phyloP scores from a whole-genome alignment of 2,329 filamentous ascomycete species.

The Allantophomopsis cytisporea region DNA sequence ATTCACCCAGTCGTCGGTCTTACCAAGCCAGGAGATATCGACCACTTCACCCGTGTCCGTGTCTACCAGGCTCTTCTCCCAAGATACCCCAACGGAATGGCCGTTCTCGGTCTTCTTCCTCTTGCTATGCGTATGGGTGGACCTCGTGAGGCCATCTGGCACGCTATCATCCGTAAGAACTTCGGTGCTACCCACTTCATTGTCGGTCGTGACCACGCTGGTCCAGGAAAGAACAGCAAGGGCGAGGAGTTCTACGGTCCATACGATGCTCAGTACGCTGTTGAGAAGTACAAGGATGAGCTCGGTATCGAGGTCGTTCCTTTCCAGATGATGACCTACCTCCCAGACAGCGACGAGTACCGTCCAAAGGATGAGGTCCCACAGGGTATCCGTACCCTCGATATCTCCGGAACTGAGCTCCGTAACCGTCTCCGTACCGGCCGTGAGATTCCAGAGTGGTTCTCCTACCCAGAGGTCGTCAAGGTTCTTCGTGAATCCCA shows the following conservation, averaged over 20 bases:
- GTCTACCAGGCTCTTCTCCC: constrained; percentile 96
- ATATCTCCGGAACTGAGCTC: constrained; percentile 83
- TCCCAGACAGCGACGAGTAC: constrained; percentile 96
- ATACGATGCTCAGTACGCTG: constrained; percentile 91
- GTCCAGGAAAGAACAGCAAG: constrained; percentile 95
- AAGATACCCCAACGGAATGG: constrained; percentile 98
- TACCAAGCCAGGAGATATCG: constrained; percentile 98
- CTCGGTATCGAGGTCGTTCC: constrained; percentile 97
- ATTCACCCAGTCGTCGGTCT: constrained; percentile 98
- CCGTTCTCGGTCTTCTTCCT: constrained; percentile 84
- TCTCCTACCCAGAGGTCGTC: constrained; percentile 98
- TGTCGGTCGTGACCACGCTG: constrained; percentile 94
- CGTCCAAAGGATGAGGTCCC: constrained; percentile 82
- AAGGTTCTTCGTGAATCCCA: constrained; percentile 92
- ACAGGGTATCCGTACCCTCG: constrained; percentile 69
- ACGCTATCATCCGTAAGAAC: constrained; percentile 99
- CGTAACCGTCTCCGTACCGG: constrained; percentile 82
- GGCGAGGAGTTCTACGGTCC: constrained; percentile 96
- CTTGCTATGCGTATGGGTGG: constrained; percentile 99
- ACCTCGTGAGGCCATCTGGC: constrained; percentile 96
- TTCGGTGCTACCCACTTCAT: constrained; percentile 99
- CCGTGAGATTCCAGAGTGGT: constrained; percentile 96
- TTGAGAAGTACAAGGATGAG: constrained; percentile 93
- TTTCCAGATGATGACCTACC: constrained; percentile 99
- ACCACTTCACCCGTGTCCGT: constrained; percentile 98